Percentiles rank a stretch among this genome's conserved stretches.
These are phyloP conservation scores for Fusarium scirpi DNA, from an alignment of 2,329 filamentous ascomycete genomes.

Conservation along the genomic window DNA sequence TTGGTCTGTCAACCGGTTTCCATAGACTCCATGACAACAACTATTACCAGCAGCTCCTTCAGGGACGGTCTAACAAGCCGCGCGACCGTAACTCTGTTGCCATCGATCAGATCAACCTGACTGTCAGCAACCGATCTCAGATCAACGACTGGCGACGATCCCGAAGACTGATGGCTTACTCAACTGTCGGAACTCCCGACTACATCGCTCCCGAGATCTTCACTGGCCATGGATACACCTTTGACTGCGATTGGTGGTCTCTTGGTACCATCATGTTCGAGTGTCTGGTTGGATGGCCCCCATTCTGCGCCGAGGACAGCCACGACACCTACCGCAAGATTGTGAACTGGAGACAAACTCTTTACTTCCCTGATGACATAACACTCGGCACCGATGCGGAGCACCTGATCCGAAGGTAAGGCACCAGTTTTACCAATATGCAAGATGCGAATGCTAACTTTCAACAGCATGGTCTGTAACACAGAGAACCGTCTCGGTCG, in stretches of 20 bases:
- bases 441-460: conserved; percentile 21
- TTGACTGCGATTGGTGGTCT: conserved; percentile 99
- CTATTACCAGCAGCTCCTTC: conserved; percentile 96
- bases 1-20: conserved; percentile 96
- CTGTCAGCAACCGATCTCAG: conserved; percentile 95
- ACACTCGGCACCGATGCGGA: conserved; percentile 89
- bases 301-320: conserved; percentile 97
- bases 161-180: conserved; percentile 95
- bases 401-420: conserved; percentile 89
- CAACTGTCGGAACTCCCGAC: conserved; percentile 96
- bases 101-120: conserved; percentile 97
- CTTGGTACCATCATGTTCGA: conserved; percentile 99
- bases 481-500: conserved; percentile 91
- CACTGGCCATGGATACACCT: conserved; percentile 94
- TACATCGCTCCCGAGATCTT: conserved; percentile 99
- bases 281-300: conserved; percentile 97
- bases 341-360: conserved; percentile 94
- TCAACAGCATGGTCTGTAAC: conserved; percentile 86
- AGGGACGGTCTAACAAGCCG: conserved; percentile 78
- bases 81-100: conserved; percentile 93
- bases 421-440: conserved; percentile 12
- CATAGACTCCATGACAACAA: conserved; percentile 98
- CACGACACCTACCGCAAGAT: conserved; percentile 99
- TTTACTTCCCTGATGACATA: conserved; percentile 97
- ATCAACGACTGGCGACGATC: conserved; percentile 99